These are phyloP conservation scores for Gracilaria vermiculophylla DNA, from an alignment of 23 red algal genomes.

Conservation along the genomic window DNA sequence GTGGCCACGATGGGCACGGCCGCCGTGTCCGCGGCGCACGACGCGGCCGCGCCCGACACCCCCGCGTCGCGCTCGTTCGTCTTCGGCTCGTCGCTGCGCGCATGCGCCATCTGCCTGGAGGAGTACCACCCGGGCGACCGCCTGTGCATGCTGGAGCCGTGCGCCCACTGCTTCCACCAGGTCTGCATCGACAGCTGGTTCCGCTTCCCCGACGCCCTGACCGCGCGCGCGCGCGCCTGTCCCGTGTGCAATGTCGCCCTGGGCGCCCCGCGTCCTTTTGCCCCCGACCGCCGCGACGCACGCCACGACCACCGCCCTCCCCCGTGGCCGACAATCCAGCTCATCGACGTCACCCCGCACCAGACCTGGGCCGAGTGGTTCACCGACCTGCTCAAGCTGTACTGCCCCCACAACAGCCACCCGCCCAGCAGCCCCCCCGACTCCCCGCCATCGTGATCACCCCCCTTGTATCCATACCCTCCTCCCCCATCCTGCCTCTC, in stretches of 20 bases:
- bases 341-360: constrained; percentile 43
- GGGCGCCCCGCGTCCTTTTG: not conserved
- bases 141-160: constrained; percentile 27
- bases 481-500: not conserved
- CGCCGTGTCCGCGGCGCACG: not conserved
- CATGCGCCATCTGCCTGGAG: constrained; percentile 51
- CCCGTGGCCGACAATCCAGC: constrained; percentile 35
- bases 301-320: not conserved
- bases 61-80: constrained; percentile 3
- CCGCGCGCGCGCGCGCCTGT: not conserved
- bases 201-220: not conserved
- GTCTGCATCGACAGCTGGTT: constrained; percentile 36
- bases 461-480: not conserved
- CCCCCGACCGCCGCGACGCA: not conserved
- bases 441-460: not conserved
- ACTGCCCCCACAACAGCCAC: constrained; percentile 14
- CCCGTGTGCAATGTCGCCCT: not conserved
- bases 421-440: no score
- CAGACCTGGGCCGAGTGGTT: constrained; percentile 55
- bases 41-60: not conserved
- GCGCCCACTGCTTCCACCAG: constrained; percentile 45
- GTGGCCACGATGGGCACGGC: constrained; percentile 57
- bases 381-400: constrained; percentile 8
- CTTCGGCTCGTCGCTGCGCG: constrained; percentile 27
- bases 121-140: constrained; percentile 36